Conservation (phyloP, 2,329 filamentous ascomycete genomes). For the Trichoderma hamatum region DNA sequence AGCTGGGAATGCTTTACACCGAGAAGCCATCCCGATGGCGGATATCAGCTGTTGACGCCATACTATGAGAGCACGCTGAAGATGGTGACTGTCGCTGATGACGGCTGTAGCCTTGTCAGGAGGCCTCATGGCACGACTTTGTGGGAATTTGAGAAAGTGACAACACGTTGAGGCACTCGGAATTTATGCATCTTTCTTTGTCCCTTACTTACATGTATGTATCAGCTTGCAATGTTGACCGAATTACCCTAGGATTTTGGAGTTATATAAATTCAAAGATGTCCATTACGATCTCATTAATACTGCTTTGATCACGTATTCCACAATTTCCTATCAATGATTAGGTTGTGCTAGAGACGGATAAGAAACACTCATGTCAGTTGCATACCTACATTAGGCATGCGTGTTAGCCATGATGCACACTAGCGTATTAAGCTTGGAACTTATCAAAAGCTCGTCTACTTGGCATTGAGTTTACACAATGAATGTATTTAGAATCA, state of each 20-base stretch:
- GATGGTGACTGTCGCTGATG: constrained; percentile 12
- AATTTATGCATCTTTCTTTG: neutral
- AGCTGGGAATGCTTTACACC: constrained; percentile 4
- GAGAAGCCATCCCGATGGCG: constrained; percentile 19
- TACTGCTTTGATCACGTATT: no score
- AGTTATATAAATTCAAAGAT: no score
- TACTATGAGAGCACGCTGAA: neutral
- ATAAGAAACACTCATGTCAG: no score
- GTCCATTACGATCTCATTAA: no score
- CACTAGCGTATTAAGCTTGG: no score
- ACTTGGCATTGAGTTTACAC: no score
- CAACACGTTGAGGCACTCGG: neutral
- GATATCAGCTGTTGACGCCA: constrained; percentile 21
- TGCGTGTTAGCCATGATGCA: no score
- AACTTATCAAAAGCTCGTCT: no score
- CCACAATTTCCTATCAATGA: no score
- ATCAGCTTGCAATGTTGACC: neutral
- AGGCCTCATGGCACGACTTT: constrained; percentile 12
- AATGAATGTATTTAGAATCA: no score
- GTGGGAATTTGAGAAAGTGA: constrained; percentile 20
- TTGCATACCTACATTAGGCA: no score
- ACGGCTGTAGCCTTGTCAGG: constrained; percentile 5
- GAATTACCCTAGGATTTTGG: neutral
- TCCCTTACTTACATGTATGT: neutral
- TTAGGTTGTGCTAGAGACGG: no score